A percentile compares a stretch with the other conserved stretches of the same genome.
Conservation (phyloP, 768 basidiomycete genomes). For the Naematelia encephala region DNA sequence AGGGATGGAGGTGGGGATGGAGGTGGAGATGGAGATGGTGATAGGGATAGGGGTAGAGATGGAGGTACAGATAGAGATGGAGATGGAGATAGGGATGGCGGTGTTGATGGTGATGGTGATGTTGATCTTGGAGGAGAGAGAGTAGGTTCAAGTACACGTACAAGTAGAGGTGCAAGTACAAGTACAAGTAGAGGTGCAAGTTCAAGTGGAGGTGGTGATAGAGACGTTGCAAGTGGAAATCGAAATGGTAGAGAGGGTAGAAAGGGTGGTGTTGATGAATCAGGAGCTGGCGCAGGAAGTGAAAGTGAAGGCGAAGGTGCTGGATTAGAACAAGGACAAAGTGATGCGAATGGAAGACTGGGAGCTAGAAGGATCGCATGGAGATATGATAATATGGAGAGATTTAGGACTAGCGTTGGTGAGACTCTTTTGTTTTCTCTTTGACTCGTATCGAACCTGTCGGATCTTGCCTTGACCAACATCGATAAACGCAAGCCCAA, state of each 20-base stretch:
- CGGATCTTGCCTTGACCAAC: neutral
- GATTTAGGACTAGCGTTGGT: slow-evolving; percentile 78
- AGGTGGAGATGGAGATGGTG: too few species aligned
- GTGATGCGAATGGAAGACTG: slow-evolving; percentile 44
- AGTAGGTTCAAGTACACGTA: too few species aligned
- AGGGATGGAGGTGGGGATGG: neutral
- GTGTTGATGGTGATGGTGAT: slow-evolving; percentile 59
- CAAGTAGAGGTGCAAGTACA: too few species aligned
- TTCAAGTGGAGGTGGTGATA: slow-evolving; percentile 51
- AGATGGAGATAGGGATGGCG: neutral
- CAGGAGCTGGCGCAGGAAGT: slow-evolving; percentile 51
- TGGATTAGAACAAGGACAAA: too few species aligned
- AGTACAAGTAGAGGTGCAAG: too few species aligned
- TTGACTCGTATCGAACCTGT: too few species aligned
- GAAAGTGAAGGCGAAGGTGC: slow-evolving; percentile 50
- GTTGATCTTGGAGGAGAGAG: too few species aligned
- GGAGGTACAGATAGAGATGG: too few species aligned
- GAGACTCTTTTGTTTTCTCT: too few species aligned
- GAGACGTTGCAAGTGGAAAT: slow-evolving; percentile 65
- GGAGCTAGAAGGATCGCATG: slow-evolving; percentile 90
- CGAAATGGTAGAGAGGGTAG: slow-evolving; percentile 43
- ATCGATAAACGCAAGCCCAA: too few species aligned
- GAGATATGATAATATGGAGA: slow-evolving; percentile 91
- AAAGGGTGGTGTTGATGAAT: slow-evolving; percentile 24
- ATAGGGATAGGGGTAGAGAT: too few species aligned